These are phyloP conservation scores for Talaromyces rugulosus DNA, from an alignment of 2,329 filamentous ascomycete genomes.

Conservation along the genomic window DNA sequence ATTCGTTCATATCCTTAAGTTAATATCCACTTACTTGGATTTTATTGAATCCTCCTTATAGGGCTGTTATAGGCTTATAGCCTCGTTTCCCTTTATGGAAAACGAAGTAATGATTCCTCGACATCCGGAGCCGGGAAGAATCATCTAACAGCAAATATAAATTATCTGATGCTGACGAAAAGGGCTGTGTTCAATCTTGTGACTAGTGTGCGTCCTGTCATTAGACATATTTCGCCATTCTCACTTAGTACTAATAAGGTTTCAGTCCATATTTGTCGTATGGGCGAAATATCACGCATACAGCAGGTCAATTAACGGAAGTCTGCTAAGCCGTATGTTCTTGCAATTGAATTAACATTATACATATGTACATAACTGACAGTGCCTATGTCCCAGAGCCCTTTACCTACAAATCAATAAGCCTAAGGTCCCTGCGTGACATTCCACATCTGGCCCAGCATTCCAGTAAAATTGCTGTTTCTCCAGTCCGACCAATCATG, in stretches of 20 bases:
- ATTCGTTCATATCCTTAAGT: background rate
- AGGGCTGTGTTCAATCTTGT: background rate
- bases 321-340: background rate
- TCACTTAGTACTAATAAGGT: too few species aligned
- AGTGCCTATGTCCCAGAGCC: background rate
- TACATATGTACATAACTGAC: background rate
- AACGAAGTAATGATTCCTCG: background rate
- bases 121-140: background rate
- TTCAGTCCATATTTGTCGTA: background rate
- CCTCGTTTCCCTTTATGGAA: background rate
- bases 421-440: slow-evolving; percentile 39
- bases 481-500: slow-evolving; percentile 41
- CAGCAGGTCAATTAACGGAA: background rate
- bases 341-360: background rate
- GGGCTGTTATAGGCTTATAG: background rate
- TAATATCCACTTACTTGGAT: background rate
- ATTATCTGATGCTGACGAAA: background rate
- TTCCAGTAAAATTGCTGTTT: slow-evolving; percentile 29
- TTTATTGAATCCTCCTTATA: background rate
- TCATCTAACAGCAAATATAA: background rate
- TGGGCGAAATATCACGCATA: background rate
- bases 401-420: background rate
- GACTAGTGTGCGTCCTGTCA: background rate
- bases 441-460: slow-evolving; percentile 38
- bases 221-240: background rate